Conservation (phyloP, 441 rosid species). For the Pelargonium australe region DNA sequence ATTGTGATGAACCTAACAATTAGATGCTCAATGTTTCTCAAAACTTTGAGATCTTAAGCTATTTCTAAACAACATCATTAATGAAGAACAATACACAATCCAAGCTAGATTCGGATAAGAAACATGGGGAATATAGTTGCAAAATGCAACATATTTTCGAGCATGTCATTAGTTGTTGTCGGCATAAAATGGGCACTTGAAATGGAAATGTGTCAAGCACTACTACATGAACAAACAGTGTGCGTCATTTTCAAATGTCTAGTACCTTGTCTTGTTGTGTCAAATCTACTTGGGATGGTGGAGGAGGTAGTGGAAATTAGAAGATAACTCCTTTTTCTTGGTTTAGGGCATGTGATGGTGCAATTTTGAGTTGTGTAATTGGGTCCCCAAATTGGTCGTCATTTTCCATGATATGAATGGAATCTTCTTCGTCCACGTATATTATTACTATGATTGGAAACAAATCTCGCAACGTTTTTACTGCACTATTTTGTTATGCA, state of each 20-base stretch:
- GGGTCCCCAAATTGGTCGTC: conserved; percentile 31
- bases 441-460: conserved; percentile 17
- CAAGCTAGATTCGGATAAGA: background rate
- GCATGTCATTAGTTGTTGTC: background rate
- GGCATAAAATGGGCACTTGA: background rate
- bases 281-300: conserved; percentile 30
- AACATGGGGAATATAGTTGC: background rate
- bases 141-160: background rate
- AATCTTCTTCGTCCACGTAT: conserved; percentile 25
- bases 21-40: too few relatives aligned
- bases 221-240: background rate
- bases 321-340: conserved; percentile 19
- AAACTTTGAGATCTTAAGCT: background rate
- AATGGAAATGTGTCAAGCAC: background rate
- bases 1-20: too few relatives aligned
- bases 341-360: conserved; percentile 29
- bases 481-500: too few relatives aligned
- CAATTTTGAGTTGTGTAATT: conserved; percentile 14
- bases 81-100: background rate
- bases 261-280: conserved; percentile 14
- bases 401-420: conserved; percentile 37
- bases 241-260: background rate
- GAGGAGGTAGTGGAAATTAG: conserved; percentile 27
- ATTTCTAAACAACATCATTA: background rate
- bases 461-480: conserved; percentile 22